These are phyloP conservation scores for Corymbia citriodora DNA, from an alignment of 441 rosid genomes.

Conservation along the genomic window DNA sequence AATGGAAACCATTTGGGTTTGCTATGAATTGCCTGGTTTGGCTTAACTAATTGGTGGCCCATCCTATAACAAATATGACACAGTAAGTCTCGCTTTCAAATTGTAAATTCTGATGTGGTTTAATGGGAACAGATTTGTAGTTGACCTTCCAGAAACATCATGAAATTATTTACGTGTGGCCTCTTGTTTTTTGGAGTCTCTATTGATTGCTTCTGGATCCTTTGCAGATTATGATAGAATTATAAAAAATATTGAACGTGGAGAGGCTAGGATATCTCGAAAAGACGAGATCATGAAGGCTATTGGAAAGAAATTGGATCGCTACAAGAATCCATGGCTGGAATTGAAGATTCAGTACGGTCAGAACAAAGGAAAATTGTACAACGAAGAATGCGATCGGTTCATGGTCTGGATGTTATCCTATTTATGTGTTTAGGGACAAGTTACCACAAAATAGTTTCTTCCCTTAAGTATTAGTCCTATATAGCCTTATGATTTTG, in stretches of 20 bases:
- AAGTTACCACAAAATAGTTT: neutral
- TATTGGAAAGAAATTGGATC: slow-evolving; percentile 93
- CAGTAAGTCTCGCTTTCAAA: neutral
- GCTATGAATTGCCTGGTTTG: neutral
- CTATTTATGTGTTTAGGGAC: neutral
- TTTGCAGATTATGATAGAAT: slow-evolving; percentile 86
- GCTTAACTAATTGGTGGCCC: neutral
- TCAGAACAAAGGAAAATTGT: slow-evolving; percentile 96
- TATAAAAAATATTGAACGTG: slow-evolving; percentile 96
- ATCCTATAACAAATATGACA: neutral
- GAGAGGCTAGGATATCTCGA: slow-evolving; percentile 93
- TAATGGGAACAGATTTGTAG: neutral
- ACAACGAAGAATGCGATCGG: slow-evolving; percentile 98
- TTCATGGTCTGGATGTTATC: slow-evolving; percentile 59
- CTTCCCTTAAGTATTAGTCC: neutral
- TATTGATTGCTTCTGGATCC: neutral
- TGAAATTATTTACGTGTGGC: neutral
- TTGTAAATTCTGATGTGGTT: neutral
- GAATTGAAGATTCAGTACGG: slow-evolving; percentile 98
- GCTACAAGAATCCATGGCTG: slow-evolving; percentile 98
- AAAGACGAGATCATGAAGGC: slow-evolving; percentile 99
- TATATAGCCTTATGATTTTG: neutral
- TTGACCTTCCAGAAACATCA: neutral
- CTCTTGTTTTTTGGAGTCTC: neutral
- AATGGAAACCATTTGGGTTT: neutral